Conservation (phyloP, 2,329 filamentous ascomycete genomes). For the Nigrospora sphaerica region DNA sequence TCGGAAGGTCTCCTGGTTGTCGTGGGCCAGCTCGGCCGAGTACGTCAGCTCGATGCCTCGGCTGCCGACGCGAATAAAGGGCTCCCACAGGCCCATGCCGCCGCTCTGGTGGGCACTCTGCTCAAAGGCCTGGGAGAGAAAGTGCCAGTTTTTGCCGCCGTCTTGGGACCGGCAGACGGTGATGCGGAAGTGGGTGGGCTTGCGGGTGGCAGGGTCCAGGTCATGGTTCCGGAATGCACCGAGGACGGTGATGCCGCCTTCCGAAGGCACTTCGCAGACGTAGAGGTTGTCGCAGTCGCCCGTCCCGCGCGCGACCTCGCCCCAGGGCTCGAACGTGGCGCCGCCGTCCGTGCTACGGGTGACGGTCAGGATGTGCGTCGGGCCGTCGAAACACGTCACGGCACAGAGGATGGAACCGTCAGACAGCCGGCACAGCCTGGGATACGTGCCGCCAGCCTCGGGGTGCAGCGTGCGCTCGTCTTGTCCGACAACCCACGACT, state of each 20-base stretch:
- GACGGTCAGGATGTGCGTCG: constrained; percentile 30
- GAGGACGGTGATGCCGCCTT: constrained; percentile 22
- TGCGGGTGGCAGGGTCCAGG: constrained; percentile 20
- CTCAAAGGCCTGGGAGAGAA: constrained; percentile 34
- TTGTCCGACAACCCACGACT: neutral
- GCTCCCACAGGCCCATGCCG: constrained; percentile 41
- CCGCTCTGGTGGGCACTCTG: constrained; percentile 29
- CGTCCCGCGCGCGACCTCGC: constrained; percentile 32
- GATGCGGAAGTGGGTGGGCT: constrained; percentile 36
- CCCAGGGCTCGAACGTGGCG: constrained; percentile 28
- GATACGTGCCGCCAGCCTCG: constrained; percentile 33
- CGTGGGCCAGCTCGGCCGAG: constrained; percentile 35
- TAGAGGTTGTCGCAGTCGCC: constrained; percentile 41
- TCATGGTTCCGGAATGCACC: constrained; percentile 43
- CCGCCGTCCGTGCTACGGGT: constrained; percentile 36
- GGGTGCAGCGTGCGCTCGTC: constrained; percentile 33
- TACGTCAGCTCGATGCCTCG: constrained; percentile 29
- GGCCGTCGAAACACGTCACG: constrained; percentile 32
- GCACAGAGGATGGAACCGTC: constrained; percentile 37
- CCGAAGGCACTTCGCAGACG: constrained; percentile 30
- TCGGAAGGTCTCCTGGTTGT: constrained; percentile 43
- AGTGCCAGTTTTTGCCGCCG: constrained; percentile 33
- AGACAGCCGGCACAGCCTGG: constrained; percentile 33
- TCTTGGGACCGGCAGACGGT: constrained; percentile 40
- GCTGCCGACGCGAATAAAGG: constrained; percentile 34